Evolutionary conservation across 768 basidiomycete species (phyloP), one percentile per base, ranked within the genome.

Genomic region (Rhizopogon salebrosus): DNA sequence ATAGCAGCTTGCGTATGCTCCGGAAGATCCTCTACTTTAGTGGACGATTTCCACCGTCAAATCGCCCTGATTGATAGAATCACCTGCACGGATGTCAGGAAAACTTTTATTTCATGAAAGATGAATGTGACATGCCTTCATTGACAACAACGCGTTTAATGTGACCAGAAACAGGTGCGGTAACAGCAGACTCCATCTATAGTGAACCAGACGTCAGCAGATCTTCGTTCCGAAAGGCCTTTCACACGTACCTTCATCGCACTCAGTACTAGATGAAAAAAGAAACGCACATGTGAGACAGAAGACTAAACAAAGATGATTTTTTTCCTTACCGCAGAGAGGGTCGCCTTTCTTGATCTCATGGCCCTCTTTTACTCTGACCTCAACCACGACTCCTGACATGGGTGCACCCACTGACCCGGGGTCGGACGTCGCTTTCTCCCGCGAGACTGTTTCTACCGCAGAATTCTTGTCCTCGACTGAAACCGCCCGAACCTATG

Each of bases 301-400:
- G 31, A 34, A 55, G 63, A 56, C 67, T 59, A 51, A 65, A 48
- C 60, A 54, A 22, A 51, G n/a, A 51, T 40, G 20, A 41, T 45
- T 52, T 50, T 46, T 35, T 52, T 54, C 51, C 86, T 72, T 69
- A 89, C 88, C 85, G 70, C 89, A 89, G 58, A 98, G 75, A 53
- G 95, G 94, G 74, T 99, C 97, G 48, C 97, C 97, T 73, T 94
- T 95, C 84, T 88, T 95, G 70, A 99, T 94, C 65, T 95, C 92
- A 54, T 95, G 88, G 22, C 94, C 94, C 70, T 98, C 97, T 74
- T 97, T 95, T 55, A 98, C 95, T 63, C 95, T 80, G 43, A 99
- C 94, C 70, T 99, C 97, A 16, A 99, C 90, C 51, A 98, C 94
- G 46, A 98, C 95, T 70, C 95, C 97, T 53, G 92, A 92, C 93